Evolutionary conservation across 2,329 filamentous ascomycete species (phyloP).

Genomic region (Scedosporium boydii): DNA sequence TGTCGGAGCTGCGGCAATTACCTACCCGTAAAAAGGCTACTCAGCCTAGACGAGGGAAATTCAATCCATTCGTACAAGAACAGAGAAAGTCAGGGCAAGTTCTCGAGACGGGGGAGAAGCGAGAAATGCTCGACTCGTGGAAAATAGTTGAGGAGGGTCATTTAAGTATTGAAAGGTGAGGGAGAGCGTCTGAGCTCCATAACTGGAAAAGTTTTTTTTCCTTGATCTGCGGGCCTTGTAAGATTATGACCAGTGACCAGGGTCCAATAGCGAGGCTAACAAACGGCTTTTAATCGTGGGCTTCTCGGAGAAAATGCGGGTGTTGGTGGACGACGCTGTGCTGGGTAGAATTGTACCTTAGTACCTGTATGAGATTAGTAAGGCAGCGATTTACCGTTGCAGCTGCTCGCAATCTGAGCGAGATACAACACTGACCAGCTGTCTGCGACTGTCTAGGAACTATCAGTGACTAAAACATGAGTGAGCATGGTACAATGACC

Average conservation of each 20-base stretch:
- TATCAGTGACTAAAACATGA: too few relatives aligned
- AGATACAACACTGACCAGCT: too few relatives aligned
- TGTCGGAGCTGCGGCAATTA: neutral
- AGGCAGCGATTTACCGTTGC: neutral
- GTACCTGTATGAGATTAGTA: neutral
- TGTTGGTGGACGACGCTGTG: neutral
- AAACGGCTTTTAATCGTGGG: neutral
- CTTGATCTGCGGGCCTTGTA: neutral
- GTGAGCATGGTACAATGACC: too few relatives aligned
- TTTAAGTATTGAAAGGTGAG: neutral
- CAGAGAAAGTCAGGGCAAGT: neutral
- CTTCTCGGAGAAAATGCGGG: neutral
- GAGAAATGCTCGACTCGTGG: neutral
- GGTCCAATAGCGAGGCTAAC: neutral
- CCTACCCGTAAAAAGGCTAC: neutral
- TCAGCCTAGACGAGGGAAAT: neutral
- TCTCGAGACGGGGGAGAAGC: neutral
- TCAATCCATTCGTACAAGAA: neutral
- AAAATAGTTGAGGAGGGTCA: neutral
- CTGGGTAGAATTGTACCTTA: neutral
- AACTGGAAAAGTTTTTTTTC: neutral
- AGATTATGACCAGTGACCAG: neutral
- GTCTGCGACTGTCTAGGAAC: too few relatives aligned
- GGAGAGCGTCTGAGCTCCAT: neutral
- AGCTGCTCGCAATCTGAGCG: too few relatives aligned